Conservation (phyloP, 805 yeast species). For the Pichia phayaonensis region DNA sequence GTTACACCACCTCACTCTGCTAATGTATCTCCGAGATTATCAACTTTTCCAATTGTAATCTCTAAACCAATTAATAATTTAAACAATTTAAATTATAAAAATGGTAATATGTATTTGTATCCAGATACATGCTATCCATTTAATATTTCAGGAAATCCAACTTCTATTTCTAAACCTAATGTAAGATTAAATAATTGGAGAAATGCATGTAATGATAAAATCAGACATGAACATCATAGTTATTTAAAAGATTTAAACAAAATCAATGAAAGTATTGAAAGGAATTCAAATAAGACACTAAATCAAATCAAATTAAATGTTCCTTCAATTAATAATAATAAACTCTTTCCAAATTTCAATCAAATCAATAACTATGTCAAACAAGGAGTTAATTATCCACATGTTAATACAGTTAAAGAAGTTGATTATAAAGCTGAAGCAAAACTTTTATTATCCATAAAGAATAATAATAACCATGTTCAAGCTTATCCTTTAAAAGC, state of each 20-base stretch:
- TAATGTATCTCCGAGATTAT: conserved; percentile 18
- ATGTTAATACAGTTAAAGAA: background rate
- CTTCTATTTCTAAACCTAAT: conserved; percentile 21
- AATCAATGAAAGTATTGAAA: conserved; percentile 28
- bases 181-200: conserved; percentile 38
- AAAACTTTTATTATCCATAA: background rate
- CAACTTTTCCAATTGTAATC: conserved; percentile 6
- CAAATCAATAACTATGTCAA: conserved; percentile 21
- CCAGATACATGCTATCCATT: conserved; percentile 33
- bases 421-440: conserved; percentile 1
- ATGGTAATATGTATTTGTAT: conserved; percentile 20
- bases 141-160: conserved; percentile 19
- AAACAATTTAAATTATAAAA: conserved; percentile 13
- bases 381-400: conserved; percentile 4
- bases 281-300: conserved; percentile 4
- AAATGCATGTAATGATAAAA: conserved; percentile 32
- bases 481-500: conserved; percentile 15
- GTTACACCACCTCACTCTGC: conserved; percentile 25
- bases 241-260: conserved; percentile 26
- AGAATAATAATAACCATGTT: background rate
- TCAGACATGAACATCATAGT: conserved; percentile 34
- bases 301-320: background rate
- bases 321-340: conserved; percentile 2
- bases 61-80: conserved; percentile 14
- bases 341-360: conserved; percentile 13